phyloP scores from a whole-genome alignment of 2,329 filamentous ascomycete species.

The Penicillium hesseltinei region DNA sequence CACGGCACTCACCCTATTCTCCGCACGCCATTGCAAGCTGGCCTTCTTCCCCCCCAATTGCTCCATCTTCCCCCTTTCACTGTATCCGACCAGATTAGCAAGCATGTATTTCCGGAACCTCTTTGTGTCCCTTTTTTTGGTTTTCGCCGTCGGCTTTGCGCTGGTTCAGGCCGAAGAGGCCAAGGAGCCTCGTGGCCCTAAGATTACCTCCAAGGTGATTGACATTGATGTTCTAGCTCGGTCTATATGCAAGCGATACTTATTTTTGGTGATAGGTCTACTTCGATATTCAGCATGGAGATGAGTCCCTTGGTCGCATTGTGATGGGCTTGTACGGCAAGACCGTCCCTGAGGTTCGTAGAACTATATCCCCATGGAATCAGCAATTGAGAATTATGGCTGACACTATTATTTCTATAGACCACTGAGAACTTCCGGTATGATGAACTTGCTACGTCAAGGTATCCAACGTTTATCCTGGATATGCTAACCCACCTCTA shows the following conservation, averaged over 20 bases:
- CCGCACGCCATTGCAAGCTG: slow-evolving; percentile 38
- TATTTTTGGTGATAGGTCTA: slow-evolving; percentile 50
- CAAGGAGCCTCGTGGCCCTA: slow-evolving; percentile 64
- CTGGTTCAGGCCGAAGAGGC: slow-evolving; percentile 73
- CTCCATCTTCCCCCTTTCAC: slow-evolving; percentile 17
- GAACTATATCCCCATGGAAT: slow-evolving; percentile 11
- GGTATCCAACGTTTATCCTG: neutral
- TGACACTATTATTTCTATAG: slow-evolving; percentile 36
- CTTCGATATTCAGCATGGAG: slow-evolving; percentile 65
- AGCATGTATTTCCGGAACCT: slow-evolving; percentile 38
- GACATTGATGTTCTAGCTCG: slow-evolving; percentile 9
- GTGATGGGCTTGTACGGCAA: slow-evolving; percentile 66
- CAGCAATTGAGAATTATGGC: slow-evolving; percentile 8
- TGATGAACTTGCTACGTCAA: slow-evolving; percentile 6
- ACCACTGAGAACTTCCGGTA: slow-evolving; percentile 65
- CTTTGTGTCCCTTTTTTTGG: slow-evolving; percentile 67
- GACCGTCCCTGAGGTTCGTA: slow-evolving; percentile 60
- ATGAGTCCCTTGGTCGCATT: slow-evolving; percentile 59
- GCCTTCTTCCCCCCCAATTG: slow-evolving; percentile 24
- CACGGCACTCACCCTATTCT: slow-evolving; percentile 6
- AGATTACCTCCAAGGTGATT: slow-evolving; percentile 84
- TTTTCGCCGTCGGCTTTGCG: slow-evolving; percentile 67
- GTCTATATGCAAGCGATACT: slow-evolving; percentile 8
- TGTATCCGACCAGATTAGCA: slow-evolving; percentile 20
- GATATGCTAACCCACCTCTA: slow-evolving; percentile 19